Evolutionary conservation across 495 filamentous ascomycete species (phyloP).

Genomic region (Xylaria longipes): DNA sequence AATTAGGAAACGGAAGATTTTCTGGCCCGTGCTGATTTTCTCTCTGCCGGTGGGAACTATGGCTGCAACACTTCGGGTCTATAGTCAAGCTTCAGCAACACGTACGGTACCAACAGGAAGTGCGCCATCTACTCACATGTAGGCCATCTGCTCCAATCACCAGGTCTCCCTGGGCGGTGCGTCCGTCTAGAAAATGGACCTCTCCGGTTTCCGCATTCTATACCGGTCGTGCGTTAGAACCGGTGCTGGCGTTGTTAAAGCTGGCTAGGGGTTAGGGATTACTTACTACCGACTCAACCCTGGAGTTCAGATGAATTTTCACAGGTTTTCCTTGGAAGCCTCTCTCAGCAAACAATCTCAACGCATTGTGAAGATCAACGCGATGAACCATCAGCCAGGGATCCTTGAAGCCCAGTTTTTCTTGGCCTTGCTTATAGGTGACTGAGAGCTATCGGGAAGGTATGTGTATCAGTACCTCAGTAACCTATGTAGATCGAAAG

Average conservation of each 20-base stretch:
- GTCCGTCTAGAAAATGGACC: slow-evolving; percentile 46
- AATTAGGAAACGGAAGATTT: slow-evolving; percentile 11
- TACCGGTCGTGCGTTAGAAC: slow-evolving; percentile 18
- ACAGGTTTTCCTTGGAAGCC: slow-evolving; percentile 44
- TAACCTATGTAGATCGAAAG: background rate
- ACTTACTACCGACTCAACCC: slow-evolving; percentile 39
- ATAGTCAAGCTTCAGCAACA: background rate
- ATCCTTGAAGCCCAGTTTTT: background rate
- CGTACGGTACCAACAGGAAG: background rate
- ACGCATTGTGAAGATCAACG: slow-evolving; percentile 38
- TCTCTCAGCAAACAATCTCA: slow-evolving; percentile 42
- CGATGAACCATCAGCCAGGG: slow-evolving; percentile 16
- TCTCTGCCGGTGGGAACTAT: background rate
- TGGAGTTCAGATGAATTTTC: slow-evolving; percentile 39
- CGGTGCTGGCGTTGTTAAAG: slow-evolving; percentile 17
- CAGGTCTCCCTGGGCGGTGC: slow-evolving; percentile 47
- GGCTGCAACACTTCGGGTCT: background rate
- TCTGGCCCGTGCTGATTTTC: background rate
- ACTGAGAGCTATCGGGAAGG: background rate
- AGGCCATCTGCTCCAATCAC: slow-evolving; percentile 60
- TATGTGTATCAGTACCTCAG: background rate
- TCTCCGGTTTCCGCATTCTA: slow-evolving; percentile 49
- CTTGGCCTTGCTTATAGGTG: background rate
- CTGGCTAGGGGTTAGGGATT: slow-evolving; percentile 30
- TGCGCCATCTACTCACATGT: slow-evolving; percentile 38